Evolutionary conservation across 179 eudicot species (phyloP), one percentile per base, ranked within the genome.

Genomic region (Spinacia oleracea): DNA sequence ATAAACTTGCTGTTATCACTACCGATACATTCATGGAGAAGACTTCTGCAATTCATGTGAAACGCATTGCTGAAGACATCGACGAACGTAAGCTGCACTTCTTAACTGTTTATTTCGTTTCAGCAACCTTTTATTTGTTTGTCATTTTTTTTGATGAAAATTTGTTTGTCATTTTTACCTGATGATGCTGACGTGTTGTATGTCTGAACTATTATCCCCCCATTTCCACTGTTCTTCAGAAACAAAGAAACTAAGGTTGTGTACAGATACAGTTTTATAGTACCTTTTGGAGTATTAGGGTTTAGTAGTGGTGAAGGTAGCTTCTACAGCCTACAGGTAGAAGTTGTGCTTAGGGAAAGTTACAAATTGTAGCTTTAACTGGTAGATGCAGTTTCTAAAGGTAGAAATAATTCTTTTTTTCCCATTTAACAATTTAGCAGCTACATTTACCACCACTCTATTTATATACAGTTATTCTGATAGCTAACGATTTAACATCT

Each of bases 11-110:
- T 16, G 91, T 94, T 60, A 91, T 94, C 45, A 94, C 98, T 20
- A 88, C 91, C 31, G 98, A 94, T 76, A 92, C 93, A 1, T 94
- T 94, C 68, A 94, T 94, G 98, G 87, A 80, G 4, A 80, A 82
- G 79, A 71, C 97, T 20, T 86, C 96, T 31, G 93, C 96, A 6
- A 92, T 94, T 76, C 98, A 94, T 72, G 90, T 94, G 74, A 92
- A 92, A 75, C 85, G 75, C 64, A 90, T 94, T 79, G 82, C 95
- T 35, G 77, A 67, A n/a, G 96, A 94, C 78, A 86, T 88, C 34
- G 89, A 81, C 9, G 91, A 91, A 59, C 97, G 98, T 94, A 87
- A 86, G 86, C 72, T 58, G 10, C n/a, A 70, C n/a, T 70, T 70
- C 12, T 3, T 27, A 11, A 27, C 16, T 15, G 23, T n/a, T 31